Conservation (phyloP, 192 early-diverging fungal species). For the Radiomyces spectabilis region DNA sequence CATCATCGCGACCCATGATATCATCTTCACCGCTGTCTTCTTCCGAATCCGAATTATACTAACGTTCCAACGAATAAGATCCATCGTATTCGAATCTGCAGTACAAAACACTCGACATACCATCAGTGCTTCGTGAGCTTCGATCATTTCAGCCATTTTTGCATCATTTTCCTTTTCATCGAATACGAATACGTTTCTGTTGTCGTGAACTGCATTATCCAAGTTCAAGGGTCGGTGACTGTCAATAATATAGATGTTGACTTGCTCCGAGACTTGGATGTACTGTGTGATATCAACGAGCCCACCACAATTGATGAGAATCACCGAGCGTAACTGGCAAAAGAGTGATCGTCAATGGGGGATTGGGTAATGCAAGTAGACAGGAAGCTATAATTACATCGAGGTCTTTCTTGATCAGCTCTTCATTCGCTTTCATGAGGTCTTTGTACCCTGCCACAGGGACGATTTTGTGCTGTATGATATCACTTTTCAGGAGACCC, state of each 20-base stretch:
- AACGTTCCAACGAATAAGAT: neutral
- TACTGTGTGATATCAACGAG: constrained; percentile 63
- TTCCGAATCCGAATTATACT: constrained; percentile 27
- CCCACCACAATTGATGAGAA: constrained; percentile 86
- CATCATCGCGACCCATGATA: constrained; percentile 25
- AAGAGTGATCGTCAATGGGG: neutral
- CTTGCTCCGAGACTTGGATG: constrained; percentile 39
- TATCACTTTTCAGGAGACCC: constrained; percentile 71
- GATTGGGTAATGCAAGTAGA: neutral
- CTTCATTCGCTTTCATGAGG: constrained; percentile 43
- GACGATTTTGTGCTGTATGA: constrained; percentile 72
- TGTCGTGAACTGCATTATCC: constrained; percentile 68
- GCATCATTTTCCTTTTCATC: constrained; percentile 81
- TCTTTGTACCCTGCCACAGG: constrained; percentile 68
- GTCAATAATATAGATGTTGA: constrained; percentile 77
- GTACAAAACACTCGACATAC: too few relatives aligned
- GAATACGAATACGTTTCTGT: constrained; percentile 67
- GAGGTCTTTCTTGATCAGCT: constrained; percentile 40
- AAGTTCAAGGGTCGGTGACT: constrained; percentile 86
- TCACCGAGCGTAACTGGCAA: constrained; percentile 57
- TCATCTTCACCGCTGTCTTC: constrained; percentile 26
- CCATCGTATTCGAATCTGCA: neutral
- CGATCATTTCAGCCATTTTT: constrained; percentile 51
- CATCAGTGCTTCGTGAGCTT: constrained; percentile 63
- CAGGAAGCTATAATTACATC: constrained; percentile 27